Conservation (phyloP, 345 rosid species). For the Eucalyptus polyanthemos region DNA sequence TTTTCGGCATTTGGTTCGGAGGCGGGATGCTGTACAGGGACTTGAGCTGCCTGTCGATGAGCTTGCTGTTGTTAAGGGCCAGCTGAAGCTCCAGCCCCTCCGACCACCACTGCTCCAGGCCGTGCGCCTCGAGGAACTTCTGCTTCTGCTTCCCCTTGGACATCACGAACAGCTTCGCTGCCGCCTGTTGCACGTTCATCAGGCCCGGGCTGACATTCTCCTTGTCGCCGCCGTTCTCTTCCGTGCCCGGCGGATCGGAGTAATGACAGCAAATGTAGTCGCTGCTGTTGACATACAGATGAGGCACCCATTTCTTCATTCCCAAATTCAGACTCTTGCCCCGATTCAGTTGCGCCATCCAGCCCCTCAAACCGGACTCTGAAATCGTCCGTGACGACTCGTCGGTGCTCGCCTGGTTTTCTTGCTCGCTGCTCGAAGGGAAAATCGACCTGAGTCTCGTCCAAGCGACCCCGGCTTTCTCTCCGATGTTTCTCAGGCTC, state of each 20-base stretch:
- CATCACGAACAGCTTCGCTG: conserved; percentile 85
- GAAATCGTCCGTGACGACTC: conserved; percentile 2
- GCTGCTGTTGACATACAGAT: conserved; percentile 80
- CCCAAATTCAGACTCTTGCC: conserved; percentile 21
- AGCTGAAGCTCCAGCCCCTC: conserved; percentile 68
- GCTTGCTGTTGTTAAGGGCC: conserved; percentile 58
- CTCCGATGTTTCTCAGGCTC: conserved; percentile 86
- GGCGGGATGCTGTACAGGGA: conserved; percentile 58
- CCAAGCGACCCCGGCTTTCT: conserved; percentile 77
- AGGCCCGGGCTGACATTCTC: conserved; percentile 28
- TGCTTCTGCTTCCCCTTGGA: conserved; percentile 94
- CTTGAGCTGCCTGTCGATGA: conserved; percentile 81
- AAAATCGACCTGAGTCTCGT: conserved; percentile 65
- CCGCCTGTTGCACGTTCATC: conserved; percentile 28
- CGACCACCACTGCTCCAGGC: conserved; percentile 98
- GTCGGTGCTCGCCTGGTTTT: background rate
- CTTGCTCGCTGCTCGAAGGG: conserved; percentile 25
- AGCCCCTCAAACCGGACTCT: conserved; percentile 36
- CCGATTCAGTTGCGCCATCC: conserved; percentile 41
- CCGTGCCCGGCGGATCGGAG: conserved; percentile 35
- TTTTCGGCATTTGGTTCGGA: conserved; percentile 6
- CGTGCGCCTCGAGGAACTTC: conserved; percentile 90
- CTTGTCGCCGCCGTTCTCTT: conserved; percentile 21
- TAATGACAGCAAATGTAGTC: conserved; percentile 86
- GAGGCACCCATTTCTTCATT: conserved; percentile 75